Percentiles rank a stretch among this genome's conserved stretches.
Evolutionary conservation across 106 monocot genomes (phyloP).

Genomic region (Dioscorea dumetorum): DNA sequence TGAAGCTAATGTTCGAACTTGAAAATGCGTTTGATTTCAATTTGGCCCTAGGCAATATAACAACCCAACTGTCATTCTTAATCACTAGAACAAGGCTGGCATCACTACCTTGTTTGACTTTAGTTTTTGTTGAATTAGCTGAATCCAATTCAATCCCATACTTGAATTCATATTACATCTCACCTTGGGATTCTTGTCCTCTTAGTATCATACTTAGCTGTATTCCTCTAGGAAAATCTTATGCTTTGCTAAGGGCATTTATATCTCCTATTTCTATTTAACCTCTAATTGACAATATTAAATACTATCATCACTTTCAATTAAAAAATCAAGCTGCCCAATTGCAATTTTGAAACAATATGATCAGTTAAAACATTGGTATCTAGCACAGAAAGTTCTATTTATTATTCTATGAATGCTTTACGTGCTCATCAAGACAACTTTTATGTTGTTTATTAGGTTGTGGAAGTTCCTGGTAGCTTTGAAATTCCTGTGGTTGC

Average conservation of each 20-base stretch:
- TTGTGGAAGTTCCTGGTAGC: conserved; percentile 92
- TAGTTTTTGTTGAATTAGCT: no score
- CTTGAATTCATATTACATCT: neutral
- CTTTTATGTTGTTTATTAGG: conserved; percentile 27
- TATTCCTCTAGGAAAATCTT: neutral
- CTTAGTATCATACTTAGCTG: neutral
- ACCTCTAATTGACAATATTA: neutral
- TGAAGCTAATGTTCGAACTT: no score
- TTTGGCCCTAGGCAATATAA: no score
- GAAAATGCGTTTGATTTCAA: no score
- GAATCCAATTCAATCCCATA: no score
- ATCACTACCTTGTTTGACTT: no score
- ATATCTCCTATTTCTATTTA: neutral
- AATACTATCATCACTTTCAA: neutral
- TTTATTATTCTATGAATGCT: no score
- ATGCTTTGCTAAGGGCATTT: neutral
- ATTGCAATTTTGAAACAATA: neutral
- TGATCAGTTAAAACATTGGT: neutral
- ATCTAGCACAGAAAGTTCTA: no score
- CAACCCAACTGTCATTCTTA: no score
- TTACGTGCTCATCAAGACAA: neutral
- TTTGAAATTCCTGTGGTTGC: conserved; percentile 98
- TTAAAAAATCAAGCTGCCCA: neutral
- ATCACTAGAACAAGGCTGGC: no score
- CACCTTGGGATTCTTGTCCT: neutral